Conservation (phyloP, 257 asterid species). For the Solanum microdontum region DNA sequence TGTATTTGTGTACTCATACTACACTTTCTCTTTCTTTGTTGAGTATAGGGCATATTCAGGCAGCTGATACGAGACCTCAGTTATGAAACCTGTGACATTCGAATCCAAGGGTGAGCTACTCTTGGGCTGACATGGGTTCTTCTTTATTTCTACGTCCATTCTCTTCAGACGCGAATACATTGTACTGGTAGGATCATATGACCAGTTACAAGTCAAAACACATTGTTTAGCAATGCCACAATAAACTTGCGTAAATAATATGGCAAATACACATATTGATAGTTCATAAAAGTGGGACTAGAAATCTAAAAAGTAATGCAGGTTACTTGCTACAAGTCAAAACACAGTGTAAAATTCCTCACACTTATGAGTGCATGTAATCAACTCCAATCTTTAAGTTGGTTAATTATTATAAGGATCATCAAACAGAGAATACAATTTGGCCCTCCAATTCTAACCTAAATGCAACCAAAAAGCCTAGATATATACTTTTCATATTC, state of each 20-base stretch:
- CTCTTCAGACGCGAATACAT: neutral
- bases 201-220: too few relatives aligned
- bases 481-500: neutral
- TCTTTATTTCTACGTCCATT: neutral
- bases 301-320: neutral
- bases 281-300: neutral
- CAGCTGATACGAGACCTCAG: neutral
- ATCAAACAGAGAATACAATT: neutral
- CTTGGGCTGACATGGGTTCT: neutral
- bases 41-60: neutral
- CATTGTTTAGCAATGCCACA: neutral
- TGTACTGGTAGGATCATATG: too few relatives aligned
- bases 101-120: neutral
- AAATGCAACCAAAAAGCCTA: neutral
- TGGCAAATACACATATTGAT: neutral
- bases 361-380: neutral
- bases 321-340: neutral
- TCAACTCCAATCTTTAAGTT: neutral
- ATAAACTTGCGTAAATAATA: neutral
- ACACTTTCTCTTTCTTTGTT: neutral
- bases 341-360: neutral
- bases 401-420: neutral
- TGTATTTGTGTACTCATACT: neutral
- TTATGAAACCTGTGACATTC: neutral
- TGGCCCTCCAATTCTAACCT: neutral